Evolutionary conservation across 352 stramenopile species (phyloP).

Genomic region (Globisporangium irregulare): DNA sequence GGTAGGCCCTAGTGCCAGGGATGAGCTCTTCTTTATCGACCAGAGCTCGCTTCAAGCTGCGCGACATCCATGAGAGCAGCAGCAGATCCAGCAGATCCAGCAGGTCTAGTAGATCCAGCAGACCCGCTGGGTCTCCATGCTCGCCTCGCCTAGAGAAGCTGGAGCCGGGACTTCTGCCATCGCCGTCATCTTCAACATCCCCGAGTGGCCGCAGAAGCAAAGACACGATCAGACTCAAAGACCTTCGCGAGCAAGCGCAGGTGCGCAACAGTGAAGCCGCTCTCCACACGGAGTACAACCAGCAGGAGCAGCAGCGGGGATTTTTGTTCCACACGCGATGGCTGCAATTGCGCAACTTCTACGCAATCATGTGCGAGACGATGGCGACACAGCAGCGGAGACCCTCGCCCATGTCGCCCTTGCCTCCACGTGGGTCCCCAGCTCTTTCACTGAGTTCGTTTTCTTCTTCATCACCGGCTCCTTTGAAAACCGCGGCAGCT

Average conservation of each 20-base stretch:
- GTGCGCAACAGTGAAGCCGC: conserved; percentile 20
- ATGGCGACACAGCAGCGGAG: neutral
- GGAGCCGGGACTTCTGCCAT: neutral
- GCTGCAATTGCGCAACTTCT: conserved; percentile 44
- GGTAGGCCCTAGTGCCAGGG: neutral
- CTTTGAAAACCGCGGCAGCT: neutral
- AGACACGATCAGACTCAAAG: conserved; percentile 30
- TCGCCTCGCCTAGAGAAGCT: conserved; percentile 13
- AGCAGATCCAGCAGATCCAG: neutral
- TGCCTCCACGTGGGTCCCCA: neutral
- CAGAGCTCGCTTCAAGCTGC: conserved; percentile 1
- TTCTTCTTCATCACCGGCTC: neutral
- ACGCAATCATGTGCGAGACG: conserved; percentile 34
- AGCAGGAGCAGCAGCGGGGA: conserved; percentile 30
- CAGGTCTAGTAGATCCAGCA: neutral
- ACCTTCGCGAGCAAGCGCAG: conserved; percentile 31
- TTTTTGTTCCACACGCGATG: conserved; percentile 44
- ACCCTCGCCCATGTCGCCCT: conserved; percentile 2
- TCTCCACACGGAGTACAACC: conserved; percentile 22
- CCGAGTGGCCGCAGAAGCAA: conserved; percentile 4
- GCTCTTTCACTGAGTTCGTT: neutral
- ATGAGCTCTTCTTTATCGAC: neutral
- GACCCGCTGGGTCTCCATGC: neutral
- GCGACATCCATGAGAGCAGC: neutral
- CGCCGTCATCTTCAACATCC: neutral